These are phyloP conservation scores for Fraxinus anomala DNA, from an alignment of 257 asterid species.

Conservation along the genomic window DNA sequence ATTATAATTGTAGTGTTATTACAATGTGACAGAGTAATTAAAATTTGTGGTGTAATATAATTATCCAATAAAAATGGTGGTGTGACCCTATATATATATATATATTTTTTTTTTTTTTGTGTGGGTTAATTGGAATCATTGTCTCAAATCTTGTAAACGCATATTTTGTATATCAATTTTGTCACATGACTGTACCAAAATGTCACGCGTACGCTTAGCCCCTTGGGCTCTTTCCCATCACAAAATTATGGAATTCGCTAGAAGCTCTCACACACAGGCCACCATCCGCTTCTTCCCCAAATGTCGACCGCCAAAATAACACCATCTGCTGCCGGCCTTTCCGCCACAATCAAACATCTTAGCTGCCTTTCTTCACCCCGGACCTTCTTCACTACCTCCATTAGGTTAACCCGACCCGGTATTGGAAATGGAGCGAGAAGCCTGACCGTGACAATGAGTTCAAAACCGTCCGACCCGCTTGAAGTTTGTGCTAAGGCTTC, in stretches of 20 bases:
- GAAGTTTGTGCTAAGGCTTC: constrained; percentile 83
- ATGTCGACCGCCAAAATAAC: constrained; percentile 53
- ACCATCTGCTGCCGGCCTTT: constrained; percentile 52
- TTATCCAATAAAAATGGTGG: too few relatives aligned
- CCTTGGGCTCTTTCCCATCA: background rate
- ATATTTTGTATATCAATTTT: too few relatives aligned
- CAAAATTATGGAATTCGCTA: background rate
- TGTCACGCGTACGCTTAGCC: background rate
- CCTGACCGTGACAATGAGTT: constrained; percentile 43
- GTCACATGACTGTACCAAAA: background rate
- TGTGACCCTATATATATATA: too few relatives aligned
- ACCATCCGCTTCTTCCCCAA: background rate
- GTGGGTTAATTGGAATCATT: too few relatives aligned
- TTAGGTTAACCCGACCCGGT: constrained; percentile 24
- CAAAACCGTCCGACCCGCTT: constrained; percentile 52
- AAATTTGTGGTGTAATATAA: too few relatives aligned
- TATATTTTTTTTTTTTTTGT: too few relatives aligned
- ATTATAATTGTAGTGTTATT: too few relatives aligned
- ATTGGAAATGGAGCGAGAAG: constrained; percentile 30
- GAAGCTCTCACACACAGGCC: background rate
- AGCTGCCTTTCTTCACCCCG: constrained; percentile 33
- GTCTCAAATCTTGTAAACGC: too few relatives aligned
- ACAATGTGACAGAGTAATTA: too few relatives aligned
- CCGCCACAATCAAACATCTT: constrained; percentile 55
- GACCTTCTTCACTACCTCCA: constrained; percentile 29